Base-by-base conservation (phyloP, 345 rosid species). In the Acer negundo region DNA sequence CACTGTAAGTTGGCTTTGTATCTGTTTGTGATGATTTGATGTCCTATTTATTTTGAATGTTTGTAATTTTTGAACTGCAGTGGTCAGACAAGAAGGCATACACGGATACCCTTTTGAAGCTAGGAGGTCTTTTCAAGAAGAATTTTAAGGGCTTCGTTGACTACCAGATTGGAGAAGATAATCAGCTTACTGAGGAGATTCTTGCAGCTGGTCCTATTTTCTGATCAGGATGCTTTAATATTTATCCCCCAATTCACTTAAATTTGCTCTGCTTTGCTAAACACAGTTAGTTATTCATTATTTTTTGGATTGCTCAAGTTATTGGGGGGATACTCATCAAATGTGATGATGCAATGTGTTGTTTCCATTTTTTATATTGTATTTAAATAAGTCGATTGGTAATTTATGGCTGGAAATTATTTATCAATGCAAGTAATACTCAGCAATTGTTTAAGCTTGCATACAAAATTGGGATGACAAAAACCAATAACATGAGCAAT, bases 71-170 rank as follows among this genome's bases (percentile, higher is more conserved):
- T 59, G 71, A 22, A 65, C 64, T 80, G 87, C 81, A 94, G 97
- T 93, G 99, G 99, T 55, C 87, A 1, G 90, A 92, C 82, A 91
- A 92, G 90, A 77, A 87, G 12, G 98, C 91, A 16, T 92, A 92
- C 83, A 85, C 83, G 19, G 91, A 86, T 10, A 89, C 91, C 0
- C 72, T 95, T 84, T 23, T 89, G 92, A 93, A 95, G 85, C 85
- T 95, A 77, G 97, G 89, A 67, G 93, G 93, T 19, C 83, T 93
- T 80, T 93, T 93, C 85, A 90, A 80, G 87, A 95, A 86, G 67
- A 95, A 93, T 76, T 95, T 95, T 7, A 90, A 77, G 74, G 88
- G 85, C 20, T 95, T 95, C 86, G 87, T 93, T 1, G 84, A 80
- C 70, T 82, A 91, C 82, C 87, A 88, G 92, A 92, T 95, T 16